phyloP scores from a whole-genome alignment of 441 rosid species.

The Populus hybrid region DNA sequence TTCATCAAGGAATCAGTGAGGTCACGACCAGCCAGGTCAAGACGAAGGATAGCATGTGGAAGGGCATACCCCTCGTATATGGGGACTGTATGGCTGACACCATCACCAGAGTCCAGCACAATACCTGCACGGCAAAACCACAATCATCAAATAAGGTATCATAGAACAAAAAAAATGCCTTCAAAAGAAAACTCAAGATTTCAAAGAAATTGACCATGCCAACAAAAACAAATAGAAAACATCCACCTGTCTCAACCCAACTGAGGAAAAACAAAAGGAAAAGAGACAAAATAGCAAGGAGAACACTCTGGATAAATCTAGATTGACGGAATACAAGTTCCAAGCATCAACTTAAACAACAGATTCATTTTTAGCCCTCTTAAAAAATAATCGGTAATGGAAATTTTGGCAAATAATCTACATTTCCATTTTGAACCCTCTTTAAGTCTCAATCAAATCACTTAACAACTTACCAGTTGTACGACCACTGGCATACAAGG shows the following conservation, averaged over 20 bases:
- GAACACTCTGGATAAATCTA: not conserved
- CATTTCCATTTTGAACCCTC: not conserved
- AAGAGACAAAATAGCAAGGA: not conserved
- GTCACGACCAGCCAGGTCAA: constrained; percentile 77
- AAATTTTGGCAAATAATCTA: too few species aligned
- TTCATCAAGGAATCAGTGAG: constrained; percentile 69
- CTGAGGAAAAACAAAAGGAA: not conserved
- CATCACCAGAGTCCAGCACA: constrained; percentile 74
- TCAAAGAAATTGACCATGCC: not conserved
- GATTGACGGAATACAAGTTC: not conserved
- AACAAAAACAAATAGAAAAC: not conserved
- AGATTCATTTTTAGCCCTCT: not conserved
- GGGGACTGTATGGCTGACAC: constrained; percentile 76
- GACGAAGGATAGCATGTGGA: constrained; percentile 78
- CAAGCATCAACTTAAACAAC: not conserved
- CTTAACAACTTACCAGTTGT: constrained; percentile 65
- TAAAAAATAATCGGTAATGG: not conserved
- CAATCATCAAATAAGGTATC: not conserved
- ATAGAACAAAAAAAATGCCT: not conserved
- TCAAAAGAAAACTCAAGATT: not conserved
- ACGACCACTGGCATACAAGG: constrained; percentile 93
- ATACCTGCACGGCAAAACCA: constrained; percentile 41
- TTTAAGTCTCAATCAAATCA: not conserved
- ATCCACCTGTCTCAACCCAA: not conserved
- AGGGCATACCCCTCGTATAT: constrained; percentile 74